Evolutionary conservation across 2,329 filamentous ascomycete genomes (phyloP).

Genomic region (Aureobasidium sp.): DNA sequence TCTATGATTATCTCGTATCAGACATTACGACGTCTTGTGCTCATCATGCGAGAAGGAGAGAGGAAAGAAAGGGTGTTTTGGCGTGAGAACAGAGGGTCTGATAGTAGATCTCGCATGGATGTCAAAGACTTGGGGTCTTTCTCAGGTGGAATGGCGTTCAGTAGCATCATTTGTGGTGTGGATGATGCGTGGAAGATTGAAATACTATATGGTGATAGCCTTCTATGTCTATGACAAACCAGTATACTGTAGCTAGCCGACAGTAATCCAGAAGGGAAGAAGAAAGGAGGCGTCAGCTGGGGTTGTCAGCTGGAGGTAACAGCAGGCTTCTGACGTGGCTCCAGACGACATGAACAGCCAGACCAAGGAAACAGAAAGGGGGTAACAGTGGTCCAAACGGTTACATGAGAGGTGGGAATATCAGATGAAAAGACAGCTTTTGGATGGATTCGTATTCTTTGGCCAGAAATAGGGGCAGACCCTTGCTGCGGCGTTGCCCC

Average conservation of each 20-base stretch:
- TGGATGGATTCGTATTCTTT: background rate
- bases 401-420: background rate
- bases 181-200: too few relatives aligned
- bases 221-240: too few relatives aligned
- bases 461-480: background rate
- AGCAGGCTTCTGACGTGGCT: background rate
- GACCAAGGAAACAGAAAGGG: background rate
- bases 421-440: background rate
- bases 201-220: too few relatives aligned
- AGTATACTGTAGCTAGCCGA: background rate
- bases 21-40: too few relatives aligned
- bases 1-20: too few relatives aligned
- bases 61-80: too few relatives aligned
- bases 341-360: background rate
- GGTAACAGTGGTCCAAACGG: background rate
- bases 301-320: background rate
- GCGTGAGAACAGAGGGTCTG: too few relatives aligned
- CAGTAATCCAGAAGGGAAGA: background rate
- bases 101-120: too few relatives aligned
- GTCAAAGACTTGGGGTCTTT: too few relatives aligned
- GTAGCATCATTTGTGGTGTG: too few relatives aligned
- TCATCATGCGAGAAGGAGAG: too few relatives aligned
- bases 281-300: background rate
- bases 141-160: too few relatives aligned
- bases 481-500: background rate